A percentile compares a stretch with the other conserved stretches of the same genome.
Conservation (phyloP, 768 basidiomycete species). For the Serendipita sp. region DNA sequence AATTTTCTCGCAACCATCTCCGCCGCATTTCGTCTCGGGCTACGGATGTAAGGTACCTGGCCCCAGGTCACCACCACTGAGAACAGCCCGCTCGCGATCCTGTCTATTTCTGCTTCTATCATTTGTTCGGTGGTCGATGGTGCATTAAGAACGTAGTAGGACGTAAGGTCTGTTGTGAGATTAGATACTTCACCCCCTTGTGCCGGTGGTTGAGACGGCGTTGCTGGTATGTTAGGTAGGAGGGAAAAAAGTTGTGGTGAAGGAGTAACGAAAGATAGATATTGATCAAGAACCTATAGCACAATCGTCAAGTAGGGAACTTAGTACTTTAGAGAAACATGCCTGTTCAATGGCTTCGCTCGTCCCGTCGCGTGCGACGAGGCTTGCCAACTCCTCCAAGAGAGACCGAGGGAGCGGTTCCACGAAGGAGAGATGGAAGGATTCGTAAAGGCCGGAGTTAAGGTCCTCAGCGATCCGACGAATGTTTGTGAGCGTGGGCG, state of each 20-base stretch:
- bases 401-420: constrained; percentile 77
- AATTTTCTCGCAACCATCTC: constrained; percentile 99
- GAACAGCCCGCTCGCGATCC: constrained; percentile 79
- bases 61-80: constrained; percentile 74
- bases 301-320: neutral
- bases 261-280: constrained; percentile 89
- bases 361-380: constrained; percentile 71
- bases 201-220: constrained; percentile 20
- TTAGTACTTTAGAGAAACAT: constrained; percentile 8
- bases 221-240: constrained; percentile 38
- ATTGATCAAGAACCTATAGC: constrained; percentile 82
- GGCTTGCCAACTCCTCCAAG: constrained; percentile 83
- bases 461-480: constrained; percentile 87
- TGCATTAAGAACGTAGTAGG: constrained; percentile 81
- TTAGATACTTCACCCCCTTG: constrained; percentile 17
- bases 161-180: constrained; percentile 28
- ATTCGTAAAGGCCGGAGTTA: constrained; percentile 75
- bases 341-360: constrained; percentile 72
- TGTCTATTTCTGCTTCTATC: constrained; percentile 87
- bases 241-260: constrained; percentile 88
- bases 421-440: constrained; percentile 89
- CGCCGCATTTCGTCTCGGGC: constrained; percentile 89
- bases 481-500: constrained; percentile 76
- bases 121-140: constrained; percentile 78
- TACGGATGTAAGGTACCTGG: constrained; percentile 85